Conservation (phyloP, 2,329 filamentous ascomycete genomes). For the Calonectria hongkongensis region DNA sequence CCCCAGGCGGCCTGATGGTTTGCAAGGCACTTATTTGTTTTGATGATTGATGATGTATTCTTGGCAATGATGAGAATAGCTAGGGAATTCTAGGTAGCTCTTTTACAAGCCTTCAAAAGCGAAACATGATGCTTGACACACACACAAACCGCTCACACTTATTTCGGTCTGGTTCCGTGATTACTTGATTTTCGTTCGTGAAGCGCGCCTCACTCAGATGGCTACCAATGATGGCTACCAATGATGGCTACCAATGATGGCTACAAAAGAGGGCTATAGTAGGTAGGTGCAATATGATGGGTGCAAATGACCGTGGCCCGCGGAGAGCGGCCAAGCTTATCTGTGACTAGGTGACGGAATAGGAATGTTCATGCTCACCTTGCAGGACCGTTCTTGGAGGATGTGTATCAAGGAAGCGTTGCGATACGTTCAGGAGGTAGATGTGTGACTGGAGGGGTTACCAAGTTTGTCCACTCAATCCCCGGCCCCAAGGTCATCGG, state of each 20-base stretch:
- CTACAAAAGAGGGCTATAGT: no score
- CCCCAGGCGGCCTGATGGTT: conserved; percentile 51
- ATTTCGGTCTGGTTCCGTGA: neutral
- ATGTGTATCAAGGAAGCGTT: conserved; percentile 14
- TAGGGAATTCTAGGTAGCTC: conserved; percentile 29
- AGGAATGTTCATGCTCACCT: conserved; percentile 24
- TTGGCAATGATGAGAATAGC: conserved; percentile 21
- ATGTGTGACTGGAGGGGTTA: conserved; percentile 32
- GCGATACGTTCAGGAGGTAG: conserved; percentile 13
- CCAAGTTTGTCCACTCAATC: conserved; percentile 1
- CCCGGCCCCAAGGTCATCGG: conserved; percentile 32
- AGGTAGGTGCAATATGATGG: neutral
- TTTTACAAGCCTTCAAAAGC: conserved; percentile 37
- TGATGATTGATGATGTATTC: conserved; percentile 49
- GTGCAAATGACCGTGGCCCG: neutral
- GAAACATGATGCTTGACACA: conserved; percentile 33
- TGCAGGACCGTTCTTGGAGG: conserved; percentile 8
- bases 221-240: no score
- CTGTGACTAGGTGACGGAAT: conserved; percentile 6
- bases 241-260: neutral
- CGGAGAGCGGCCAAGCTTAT: conserved; percentile 1
- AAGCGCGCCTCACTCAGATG: conserved; percentile 13
- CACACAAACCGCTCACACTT: neutral
- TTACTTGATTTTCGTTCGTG: conserved; percentile 9
- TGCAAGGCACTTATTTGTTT: conserved; percentile 42